A percentile compares a stretch with the other conserved stretches of the same genome.
Conservation (phyloP, 1,284 basidiomycete genomes). For the Apiotrichum brassicae region DNA sequence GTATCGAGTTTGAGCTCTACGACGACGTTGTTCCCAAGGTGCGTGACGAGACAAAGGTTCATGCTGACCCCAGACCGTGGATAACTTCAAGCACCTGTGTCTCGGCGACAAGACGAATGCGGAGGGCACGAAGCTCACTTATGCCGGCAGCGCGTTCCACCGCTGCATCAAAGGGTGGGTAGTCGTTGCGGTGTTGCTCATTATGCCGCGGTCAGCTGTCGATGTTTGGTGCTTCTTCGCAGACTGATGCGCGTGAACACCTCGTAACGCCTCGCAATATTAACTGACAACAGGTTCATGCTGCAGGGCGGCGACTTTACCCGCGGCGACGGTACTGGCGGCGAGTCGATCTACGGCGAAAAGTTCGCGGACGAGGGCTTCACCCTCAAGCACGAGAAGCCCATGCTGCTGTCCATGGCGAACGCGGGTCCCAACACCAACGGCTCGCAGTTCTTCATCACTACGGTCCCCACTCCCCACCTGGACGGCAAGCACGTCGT, state of each 20-base stretch:
- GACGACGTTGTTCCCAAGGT: constrained; percentile 55
- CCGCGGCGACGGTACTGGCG: constrained; percentile 75
- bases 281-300: constrained; percentile 59
- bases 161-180: constrained; percentile 57
- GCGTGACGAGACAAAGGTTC: background rate
- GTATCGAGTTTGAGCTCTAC: constrained; percentile 77
- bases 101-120: constrained; percentile 58
- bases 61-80: constrained; percentile 53
- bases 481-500: constrained; percentile 72
- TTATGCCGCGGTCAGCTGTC: too few relatives aligned
- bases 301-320: constrained; percentile 51
- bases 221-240: too few relatives aligned
- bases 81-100: constrained; percentile 86
- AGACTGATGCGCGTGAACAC: too few relatives aligned
- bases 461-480: constrained; percentile 48
- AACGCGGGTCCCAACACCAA: constrained; percentile 65
- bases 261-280: too few relatives aligned
- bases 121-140: constrained; percentile 48
- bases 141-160: constrained; percentile 64
- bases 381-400: constrained; percentile 65
- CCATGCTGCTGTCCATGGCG: constrained; percentile 86
- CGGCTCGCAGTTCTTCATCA: constrained; percentile 55
- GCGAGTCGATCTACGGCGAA: constrained; percentile 84
- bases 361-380: constrained; percentile 79
- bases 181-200: background rate